These are phyloP conservation scores for Diplocarpon rosae DNA, from an alignment of 2,329 filamentous ascomycete species.

Conservation along the genomic window DNA sequence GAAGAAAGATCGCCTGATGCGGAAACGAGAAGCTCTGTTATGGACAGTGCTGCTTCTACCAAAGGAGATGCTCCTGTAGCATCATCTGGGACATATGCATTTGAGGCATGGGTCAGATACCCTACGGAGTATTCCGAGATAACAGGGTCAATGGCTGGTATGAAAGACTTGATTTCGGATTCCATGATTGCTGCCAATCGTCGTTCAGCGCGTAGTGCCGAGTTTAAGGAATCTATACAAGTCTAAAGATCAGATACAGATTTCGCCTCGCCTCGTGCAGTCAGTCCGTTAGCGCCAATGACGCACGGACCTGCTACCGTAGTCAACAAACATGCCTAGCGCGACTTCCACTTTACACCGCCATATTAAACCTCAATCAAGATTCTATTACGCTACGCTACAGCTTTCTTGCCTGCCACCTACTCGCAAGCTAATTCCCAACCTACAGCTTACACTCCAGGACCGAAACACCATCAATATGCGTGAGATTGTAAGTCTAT, in stretches of 20 bases:
- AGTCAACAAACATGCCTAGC: neutral
- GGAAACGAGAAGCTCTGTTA: slow-evolving; percentile 83
- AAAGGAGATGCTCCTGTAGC: slow-evolving; percentile 61
- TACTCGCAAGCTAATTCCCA: slow-evolving; percentile 6
- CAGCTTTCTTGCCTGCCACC: slow-evolving; percentile 16
- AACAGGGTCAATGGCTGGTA: slow-evolving; percentile 80
- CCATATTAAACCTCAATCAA: neutral
- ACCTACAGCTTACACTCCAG: slow-evolving; percentile 15
- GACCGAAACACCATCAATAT: slow-evolving; percentile 39
- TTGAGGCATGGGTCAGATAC: slow-evolving; percentile 88
- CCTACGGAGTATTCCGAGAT: slow-evolving; percentile 89
- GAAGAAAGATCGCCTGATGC: slow-evolving; percentile 75
- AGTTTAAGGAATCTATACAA: too few species aligned
- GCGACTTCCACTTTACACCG: neutral
- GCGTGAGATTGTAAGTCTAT: slow-evolving; percentile 60
- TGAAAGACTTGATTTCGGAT: slow-evolving; percentile 70
- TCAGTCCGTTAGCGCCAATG: too few species aligned
- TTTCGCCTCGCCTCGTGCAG: neutral
- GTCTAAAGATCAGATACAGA: neutral
- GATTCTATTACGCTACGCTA: slow-evolving; percentile 5
- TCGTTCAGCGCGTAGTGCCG: neutral
- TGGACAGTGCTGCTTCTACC: slow-evolving; percentile 68
- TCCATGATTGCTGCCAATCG: slow-evolving; percentile 50
- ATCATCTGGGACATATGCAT: slow-evolving; percentile 66
- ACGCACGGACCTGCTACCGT: too few species aligned